Base-by-base conservation (phyloP, 768 basidiomycete species). In the Tylopilus felleus region DNA sequence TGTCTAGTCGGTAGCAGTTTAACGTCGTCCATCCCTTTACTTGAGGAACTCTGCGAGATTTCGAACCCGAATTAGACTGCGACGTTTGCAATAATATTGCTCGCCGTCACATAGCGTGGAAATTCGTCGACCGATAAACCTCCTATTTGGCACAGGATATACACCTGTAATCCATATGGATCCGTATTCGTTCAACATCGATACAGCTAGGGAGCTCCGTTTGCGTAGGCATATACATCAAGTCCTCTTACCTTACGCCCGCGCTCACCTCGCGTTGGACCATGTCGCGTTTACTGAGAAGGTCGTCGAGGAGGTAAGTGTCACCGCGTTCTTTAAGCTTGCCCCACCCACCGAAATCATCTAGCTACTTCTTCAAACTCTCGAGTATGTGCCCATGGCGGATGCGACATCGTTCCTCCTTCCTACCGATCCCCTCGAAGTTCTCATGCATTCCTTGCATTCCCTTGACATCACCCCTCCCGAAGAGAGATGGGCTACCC, bases 371-470 rank as follows among this genome's bases (percentile, higher is more conserved):
- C 59, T 71, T 19, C 65, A 74, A 52, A 69, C 69, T 49, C 69
- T 84, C 10, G 61, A 70, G 35, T 61, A 64, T 44, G 71, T 84
- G 14, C 77, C 84, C 1, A 64, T 74, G 38, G 70, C 72, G 35
- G 83, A 86, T 53, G 75, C 79, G 1, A 75, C 73, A 38, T 79
- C 80, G 4, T 72, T 86, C 17, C 62, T 71, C 14, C 70, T 84
- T 14, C 80, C 80, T n/a, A 64, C 71, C 17, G 84, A 86, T 39
- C 83, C 85, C 14, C 78, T 82, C 49, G 75, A 79, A 1, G 63
- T 63, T 13, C 71, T 86, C 17, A 65, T 66, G 28, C 61, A 65
- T 19, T 72, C 19, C 64, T 74, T 66, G 61, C 62, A 46, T 52
- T 79, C 17, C 44, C 67, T 47, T 22, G 57, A 69, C 9, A 56